These are phyloP conservation scores for Cavenderia fasciculata DNA, from an alignment of 78 protist species.

Conservation along the genomic window DNA sequence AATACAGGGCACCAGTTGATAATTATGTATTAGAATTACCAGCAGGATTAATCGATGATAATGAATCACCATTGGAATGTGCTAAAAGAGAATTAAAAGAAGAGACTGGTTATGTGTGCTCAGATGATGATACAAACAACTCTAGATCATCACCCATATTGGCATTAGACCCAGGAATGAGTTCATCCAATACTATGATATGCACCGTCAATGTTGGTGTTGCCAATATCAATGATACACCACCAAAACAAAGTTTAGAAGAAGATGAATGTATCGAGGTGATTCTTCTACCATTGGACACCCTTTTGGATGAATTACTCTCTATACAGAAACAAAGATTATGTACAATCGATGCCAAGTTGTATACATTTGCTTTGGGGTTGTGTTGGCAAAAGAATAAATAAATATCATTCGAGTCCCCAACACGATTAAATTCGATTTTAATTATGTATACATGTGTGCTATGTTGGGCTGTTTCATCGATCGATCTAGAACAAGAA, in stretches of 20 bases:
- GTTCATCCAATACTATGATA: constrained; percentile 10
- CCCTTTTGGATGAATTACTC: background rate
- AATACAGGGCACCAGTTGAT: constrained; percentile 61
- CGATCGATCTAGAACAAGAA: too few relatives aligned
- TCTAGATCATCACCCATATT: constrained; percentile 8
- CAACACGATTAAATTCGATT: too few relatives aligned
- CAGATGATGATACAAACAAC: background rate
- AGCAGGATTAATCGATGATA: constrained; percentile 63
- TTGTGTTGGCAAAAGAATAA: constrained; percentile 5
- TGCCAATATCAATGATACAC: background rate
- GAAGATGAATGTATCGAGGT: constrained; percentile 54
- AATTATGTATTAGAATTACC: constrained; percentile 57
- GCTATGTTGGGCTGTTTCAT: too few relatives aligned
- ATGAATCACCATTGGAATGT: constrained; percentile 8
- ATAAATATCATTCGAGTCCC: too few relatives aligned
- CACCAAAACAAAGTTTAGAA: constrained; percentile 49
- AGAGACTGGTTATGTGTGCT: constrained; percentile 63
- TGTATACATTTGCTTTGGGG: constrained; percentile 59
- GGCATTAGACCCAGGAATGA: constrained; percentile 40
- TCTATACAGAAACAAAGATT: constrained; percentile 1
- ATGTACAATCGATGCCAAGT: constrained; percentile 2
- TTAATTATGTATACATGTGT: too few relatives aligned
- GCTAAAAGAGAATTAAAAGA: constrained; percentile 66
- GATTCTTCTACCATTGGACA: constrained; percentile 18
- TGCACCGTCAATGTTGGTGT: constrained; percentile 17